phyloP scores from a whole-genome alignment of 768 basidiomycete species.

The Amanita rimosa region DNA sequence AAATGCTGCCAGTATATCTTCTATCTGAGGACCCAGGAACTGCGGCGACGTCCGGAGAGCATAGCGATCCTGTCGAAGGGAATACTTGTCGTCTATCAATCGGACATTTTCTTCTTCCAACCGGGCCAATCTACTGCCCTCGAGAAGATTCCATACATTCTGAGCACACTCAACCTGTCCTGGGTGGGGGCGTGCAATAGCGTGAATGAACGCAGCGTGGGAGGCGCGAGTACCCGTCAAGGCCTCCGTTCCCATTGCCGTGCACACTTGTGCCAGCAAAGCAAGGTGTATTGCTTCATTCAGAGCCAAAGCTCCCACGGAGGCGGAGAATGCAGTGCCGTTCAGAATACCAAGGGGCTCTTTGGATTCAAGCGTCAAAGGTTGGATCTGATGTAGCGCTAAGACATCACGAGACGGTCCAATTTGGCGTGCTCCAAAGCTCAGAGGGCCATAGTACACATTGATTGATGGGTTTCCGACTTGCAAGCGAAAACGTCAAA shows the following conservation, averaged over 20 bases:
- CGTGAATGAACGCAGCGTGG: conserved; percentile 65
- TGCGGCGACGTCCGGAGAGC: conserved; percentile 62
- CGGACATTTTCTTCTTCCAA: conserved; percentile 52
- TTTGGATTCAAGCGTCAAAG: conserved; percentile 51
- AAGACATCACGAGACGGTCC: conserved; percentile 41
- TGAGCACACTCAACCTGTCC: conserved; percentile 70
- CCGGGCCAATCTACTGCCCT: conserved; percentile 49
- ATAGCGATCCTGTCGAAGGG: conserved; percentile 66
- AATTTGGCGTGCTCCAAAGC: conserved; percentile 38
- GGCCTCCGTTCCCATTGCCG: conserved; percentile 74
- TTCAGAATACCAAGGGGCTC: conserved; percentile 65
- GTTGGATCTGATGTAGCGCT: conserved; percentile 39
- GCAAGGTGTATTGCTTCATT: conserved; percentile 57
- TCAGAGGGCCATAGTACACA: conserved; percentile 44
- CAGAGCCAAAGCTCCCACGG: conserved; percentile 60
- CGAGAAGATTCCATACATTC: conserved; percentile 49
- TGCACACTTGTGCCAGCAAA: conserved; percentile 57
- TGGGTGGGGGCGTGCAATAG: conserved; percentile 62
- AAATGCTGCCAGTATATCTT: conserved; percentile 57
- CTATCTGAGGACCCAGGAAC: conserved; percentile 71
- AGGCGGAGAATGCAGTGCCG: conserved; percentile 68
- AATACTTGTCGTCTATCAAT: conserved; percentile 55
- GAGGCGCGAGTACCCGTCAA: conserved; percentile 55
- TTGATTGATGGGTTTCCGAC: conserved; percentile 53
- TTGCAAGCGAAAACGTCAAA: conserved; percentile 6